Conservation (phyloP, 495 filamentous ascomycete species). For the Aspergillus coremiiformis region DNA sequence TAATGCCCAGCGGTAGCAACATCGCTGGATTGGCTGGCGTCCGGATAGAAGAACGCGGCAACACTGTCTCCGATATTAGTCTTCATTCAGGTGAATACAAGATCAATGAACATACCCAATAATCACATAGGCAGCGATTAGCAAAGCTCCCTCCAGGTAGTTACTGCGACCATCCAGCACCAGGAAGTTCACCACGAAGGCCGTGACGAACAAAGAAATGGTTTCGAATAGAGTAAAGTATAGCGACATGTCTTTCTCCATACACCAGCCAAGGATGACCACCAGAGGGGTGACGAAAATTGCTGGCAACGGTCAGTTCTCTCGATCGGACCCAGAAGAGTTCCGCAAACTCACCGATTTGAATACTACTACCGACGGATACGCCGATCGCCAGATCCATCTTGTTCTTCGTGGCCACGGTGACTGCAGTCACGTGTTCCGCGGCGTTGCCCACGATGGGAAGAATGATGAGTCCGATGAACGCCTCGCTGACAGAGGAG, state of each 20-base stretch:
- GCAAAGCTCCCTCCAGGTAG: slow-evolving; percentile 77
- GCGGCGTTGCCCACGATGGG: slow-evolving; percentile 91
- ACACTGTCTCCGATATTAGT: slow-evolving; percentile 17
- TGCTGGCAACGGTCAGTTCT: slow-evolving; percentile 43
- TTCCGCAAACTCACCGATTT: slow-evolving; percentile 38
- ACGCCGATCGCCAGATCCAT: slow-evolving; percentile 93
- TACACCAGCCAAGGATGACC: slow-evolving; percentile 81
- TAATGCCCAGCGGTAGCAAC: slow-evolving; percentile 16
- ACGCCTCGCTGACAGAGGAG: slow-evolving; percentile 62
- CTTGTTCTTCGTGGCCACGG: slow-evolving; percentile 87
- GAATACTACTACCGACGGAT: slow-evolving; percentile 80
- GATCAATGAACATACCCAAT: slow-evolving; percentile 26
- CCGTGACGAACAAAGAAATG: slow-evolving; percentile 73
- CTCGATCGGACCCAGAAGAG: not conserved
- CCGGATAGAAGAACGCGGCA: slow-evolving; percentile 36
- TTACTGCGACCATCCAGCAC: slow-evolving; percentile 83
- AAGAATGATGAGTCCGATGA: slow-evolving; percentile 82
- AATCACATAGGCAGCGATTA: slow-evolving; percentile 72
- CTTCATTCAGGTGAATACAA: not conserved
- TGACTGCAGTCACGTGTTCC: slow-evolving; percentile 85
- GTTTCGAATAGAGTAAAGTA: slow-evolving; percentile 94
- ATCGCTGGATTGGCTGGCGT: slow-evolving; percentile 16
- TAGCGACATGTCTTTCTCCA: slow-evolving; percentile 74
- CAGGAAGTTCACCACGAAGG: slow-evolving; percentile 83
- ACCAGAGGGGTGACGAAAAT: slow-evolving; percentile 85